Evolutionary conservation across 768 basidiomycete genomes (phyloP), one percentile per base, ranked within the genome.

Genomic region (Phlegmacium glaucopus): DNA sequence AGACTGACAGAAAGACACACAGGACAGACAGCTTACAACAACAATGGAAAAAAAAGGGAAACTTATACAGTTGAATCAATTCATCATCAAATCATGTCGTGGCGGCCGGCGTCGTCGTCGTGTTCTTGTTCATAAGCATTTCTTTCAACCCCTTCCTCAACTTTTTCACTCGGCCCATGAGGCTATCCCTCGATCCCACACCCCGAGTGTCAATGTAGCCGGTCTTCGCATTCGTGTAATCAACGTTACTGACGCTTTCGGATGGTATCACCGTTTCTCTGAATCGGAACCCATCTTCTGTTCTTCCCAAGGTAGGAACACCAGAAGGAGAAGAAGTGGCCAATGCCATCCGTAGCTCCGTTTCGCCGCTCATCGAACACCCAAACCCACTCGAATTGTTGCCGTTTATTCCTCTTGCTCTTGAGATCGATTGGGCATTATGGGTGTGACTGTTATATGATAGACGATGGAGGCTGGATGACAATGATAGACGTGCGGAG

Each of bases 341-440:
- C 29, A 80, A 60, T 1, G 75, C 72, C 77, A 81, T 80, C 53
- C 74, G 67, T 62, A 81, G 51, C 58, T 82, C 80, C 45, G 75
- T 78, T 62, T 82, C 78, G 9, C 80, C 80, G 44, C 79, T 82
- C 53, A 82, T 65, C 46, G 80, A 82, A 58, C 70, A 80, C 11
- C 79, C 79, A 4, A 60, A 47, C 1, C 55, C 57, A 56, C 48
- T 66, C 30, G 45, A 44, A 25, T 44, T 47, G 25, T 36, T 43
- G n/a, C 42, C 41, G 10, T 36, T 27, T n/a, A 44, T 41, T 49
- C 38, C 42, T 25, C 40, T 17, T 35, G 40, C 13, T 26, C 42
- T 27, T n/a, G 44, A 36, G 28, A 41, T 5, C 22, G 44, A 49
- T 16, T 35, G 36, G 13, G 49, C 26, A 18, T 22, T 22, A 22